Evolutionary conservation across 2,329 filamentous ascomycete genomes (phyloP), one percentile per base, ranked within the genome.

Genomic region (Pezicula carpinea): DNA sequence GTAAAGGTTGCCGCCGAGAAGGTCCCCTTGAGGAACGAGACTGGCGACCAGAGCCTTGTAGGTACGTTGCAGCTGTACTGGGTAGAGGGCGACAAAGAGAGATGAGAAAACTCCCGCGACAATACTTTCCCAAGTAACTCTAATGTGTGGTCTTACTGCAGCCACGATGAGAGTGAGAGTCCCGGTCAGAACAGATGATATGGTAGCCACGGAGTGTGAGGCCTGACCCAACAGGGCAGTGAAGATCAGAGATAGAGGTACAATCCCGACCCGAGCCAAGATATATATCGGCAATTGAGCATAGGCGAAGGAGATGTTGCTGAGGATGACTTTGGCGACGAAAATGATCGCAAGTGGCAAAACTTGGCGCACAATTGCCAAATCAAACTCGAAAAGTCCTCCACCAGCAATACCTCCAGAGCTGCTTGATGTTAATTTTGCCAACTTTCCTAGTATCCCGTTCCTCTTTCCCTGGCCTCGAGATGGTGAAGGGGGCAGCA

Each of bases 251-350:
- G 72, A 67, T 32, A 76, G 59, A 0, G 75, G 74, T 2, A 75
- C 67, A 29, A 75, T 71, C 34, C 68, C 71, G 34, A 78, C 74
- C 31, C 75, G 72, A 14, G 74, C 71, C 33, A 77, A 64, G 42
- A 73, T 68, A 58, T 78, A 79, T 44, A 75, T 72, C 18, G 72
- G 69, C 11, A 76, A 67, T 43, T 72, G 69, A 13, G 73, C 69
- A 51, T 77, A 77, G 45, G 74, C 73, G 52, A 76, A 77, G 3
- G 74, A 75, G 46, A 77, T 67, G 59, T 77, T 79, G 53, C 72
- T 76, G 15, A 78, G 65, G 14, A 74, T 62, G 23, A 77, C 66
- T 53, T 75, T 77, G 22, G 68, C 66, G 21, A 76, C 64, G 49
- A 73, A 77, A 41, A 77, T 66, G 11, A 74, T 59, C 1, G 75